Conservation (phyloP, 495 filamentous ascomycete species). For the Penicillium roqueforti region DNA sequence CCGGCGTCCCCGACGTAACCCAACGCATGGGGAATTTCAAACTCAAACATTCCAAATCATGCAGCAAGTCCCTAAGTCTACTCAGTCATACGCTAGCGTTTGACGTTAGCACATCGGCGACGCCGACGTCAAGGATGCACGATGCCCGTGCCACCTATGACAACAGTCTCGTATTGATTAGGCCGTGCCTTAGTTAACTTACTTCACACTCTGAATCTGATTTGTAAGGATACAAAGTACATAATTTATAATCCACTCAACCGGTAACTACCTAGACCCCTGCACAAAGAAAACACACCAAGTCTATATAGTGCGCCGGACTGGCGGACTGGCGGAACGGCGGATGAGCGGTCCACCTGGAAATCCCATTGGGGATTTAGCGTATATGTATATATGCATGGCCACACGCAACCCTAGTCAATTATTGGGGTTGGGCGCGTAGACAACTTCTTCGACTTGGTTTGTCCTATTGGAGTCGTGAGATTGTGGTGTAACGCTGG, state of each 20-base stretch:
- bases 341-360: not conserved
- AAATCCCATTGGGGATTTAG: not conserved
- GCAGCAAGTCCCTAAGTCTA: not conserved
- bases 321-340: slow-evolving; percentile 6
- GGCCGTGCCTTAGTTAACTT: not conserved
- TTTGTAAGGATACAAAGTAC: not conserved
- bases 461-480: not conserved
- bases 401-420: not conserved
- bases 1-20: not conserved
- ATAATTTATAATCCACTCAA: not conserved
- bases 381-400: not conserved
- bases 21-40: not conserved
- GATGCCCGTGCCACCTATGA: not conserved
- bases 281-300: not conserved
- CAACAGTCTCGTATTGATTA: slow-evolving; percentile 6
- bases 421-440: not conserved
- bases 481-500: not conserved
- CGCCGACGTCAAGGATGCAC: not conserved
- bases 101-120: slow-evolving; percentile 1
- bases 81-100: not conserved
- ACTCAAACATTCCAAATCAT: not conserved
- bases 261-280: not conserved
- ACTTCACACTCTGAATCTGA: too few species aligned
- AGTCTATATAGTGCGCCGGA: not conserved
- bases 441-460: not conserved